phyloP scores from a whole-genome alignment of 352 stramenopile species.

The Pythium guiyangense region DNA sequence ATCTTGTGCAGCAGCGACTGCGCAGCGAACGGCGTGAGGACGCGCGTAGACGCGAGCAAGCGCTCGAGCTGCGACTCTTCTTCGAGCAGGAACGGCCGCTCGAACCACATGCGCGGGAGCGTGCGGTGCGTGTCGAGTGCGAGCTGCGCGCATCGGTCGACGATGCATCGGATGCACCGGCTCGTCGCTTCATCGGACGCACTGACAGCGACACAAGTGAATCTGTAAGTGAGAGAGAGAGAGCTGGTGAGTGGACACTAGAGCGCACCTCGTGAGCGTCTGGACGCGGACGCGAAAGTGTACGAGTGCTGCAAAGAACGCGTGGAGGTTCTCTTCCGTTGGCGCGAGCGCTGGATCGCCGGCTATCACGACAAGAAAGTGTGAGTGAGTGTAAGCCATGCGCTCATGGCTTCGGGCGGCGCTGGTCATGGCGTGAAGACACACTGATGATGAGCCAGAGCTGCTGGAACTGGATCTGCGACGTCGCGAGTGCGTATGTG shows the following conservation, averaged over 20 bases:
- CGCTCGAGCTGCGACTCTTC: conserved; percentile 73
- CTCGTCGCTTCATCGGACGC: conserved; percentile 35
- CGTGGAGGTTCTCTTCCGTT: conserved; percentile 19
- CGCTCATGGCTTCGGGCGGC: no score
- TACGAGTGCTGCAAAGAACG: conserved; percentile 51
- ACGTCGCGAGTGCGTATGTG: conserved; percentile 51
- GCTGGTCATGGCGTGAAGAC: no score
- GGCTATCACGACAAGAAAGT: conserved; percentile 10
- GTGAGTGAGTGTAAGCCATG: no score
- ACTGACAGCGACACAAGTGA: no score
- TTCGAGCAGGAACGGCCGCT: conserved; percentile 65
- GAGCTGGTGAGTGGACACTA: no score
- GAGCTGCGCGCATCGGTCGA: conserved; percentile 48
- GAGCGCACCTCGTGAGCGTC: conserved; percentile 36
- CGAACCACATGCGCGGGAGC: conserved; percentile 69
- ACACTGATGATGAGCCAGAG: conserved; percentile 67
- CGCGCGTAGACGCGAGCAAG: conserved; percentile 62
- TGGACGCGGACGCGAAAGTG: conserved; percentile 54
- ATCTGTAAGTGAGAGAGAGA: no score
- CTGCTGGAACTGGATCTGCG: conserved; percentile 53
- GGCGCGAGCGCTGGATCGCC: conserved; percentile 1
- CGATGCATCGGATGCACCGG: conserved; percentile 34
- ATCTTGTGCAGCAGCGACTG: conserved; percentile 71
- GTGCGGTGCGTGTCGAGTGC: conserved; percentile 35
- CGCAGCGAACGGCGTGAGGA: conserved; percentile 56